Evolutionary conservation across 176 grass and related monocot species (phyloP).

Genomic region (Triticum urartu): DNA sequence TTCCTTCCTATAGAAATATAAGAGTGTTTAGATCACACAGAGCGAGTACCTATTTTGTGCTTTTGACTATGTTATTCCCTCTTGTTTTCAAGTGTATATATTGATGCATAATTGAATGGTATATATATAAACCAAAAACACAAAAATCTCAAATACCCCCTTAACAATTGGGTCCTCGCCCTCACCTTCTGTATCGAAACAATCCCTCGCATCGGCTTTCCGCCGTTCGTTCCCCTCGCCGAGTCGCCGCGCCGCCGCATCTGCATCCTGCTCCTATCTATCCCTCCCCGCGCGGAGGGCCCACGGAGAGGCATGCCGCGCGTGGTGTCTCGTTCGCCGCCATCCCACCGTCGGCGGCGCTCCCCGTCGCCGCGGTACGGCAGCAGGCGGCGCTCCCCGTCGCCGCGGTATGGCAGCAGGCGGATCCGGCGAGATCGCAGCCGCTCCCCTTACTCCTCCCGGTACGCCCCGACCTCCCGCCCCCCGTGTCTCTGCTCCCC

Average conservation of each 20-base stretch:
- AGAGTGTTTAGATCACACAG: too few relatives aligned
- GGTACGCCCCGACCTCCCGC: background rate
- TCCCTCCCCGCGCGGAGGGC: background rate
- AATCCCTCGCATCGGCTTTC: background rate
- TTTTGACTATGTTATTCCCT: too few relatives aligned
- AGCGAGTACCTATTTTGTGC: too few relatives aligned
- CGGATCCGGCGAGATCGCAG: conserved; percentile 40
- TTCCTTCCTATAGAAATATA: too few relatives aligned
- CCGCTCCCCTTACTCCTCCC: conserved; percentile 24
- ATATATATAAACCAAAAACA: too few relatives aligned
- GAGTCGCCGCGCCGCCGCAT: background rate
- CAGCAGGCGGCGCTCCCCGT: conserved; percentile 30
- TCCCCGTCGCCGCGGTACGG: conserved; percentile 32
- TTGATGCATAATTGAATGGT: too few relatives aligned
- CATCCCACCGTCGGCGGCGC: conserved; percentile 33
- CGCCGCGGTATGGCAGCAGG: conserved; percentile 11
- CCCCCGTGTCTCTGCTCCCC: background rate
- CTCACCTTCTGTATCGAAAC: too few relatives aligned
- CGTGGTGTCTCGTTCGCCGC: conserved; percentile 39
- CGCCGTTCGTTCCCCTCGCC: background rate
- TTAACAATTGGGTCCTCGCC: too few relatives aligned
- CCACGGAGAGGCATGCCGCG: conserved; percentile 30
- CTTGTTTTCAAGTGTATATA: too few relatives aligned
- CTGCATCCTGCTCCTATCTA: background rate
- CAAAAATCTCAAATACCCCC: too few relatives aligned